A percentile compares a stretch with the other conserved stretches of the same genome.
Conservation (phyloP, 1,284 basidiomycete species). For the Xerocomus minutiporus region DNA sequence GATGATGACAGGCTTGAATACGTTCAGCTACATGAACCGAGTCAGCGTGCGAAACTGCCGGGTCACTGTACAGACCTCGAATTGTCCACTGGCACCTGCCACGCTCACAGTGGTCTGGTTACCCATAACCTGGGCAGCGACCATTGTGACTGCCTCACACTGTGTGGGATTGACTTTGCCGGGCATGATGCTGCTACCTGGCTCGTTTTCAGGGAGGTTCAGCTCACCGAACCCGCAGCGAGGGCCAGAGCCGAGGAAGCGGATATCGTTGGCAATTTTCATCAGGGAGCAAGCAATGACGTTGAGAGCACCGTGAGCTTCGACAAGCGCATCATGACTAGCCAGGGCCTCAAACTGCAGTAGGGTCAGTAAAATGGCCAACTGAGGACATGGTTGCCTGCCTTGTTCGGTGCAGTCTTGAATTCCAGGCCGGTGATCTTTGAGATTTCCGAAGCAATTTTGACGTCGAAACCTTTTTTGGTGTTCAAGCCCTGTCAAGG, state of each 20-base stretch:
- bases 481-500: conserved; percentile 86
- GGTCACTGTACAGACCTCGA: conserved; percentile 60
- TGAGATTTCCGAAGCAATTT: conserved; percentile 89
- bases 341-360: conserved; percentile 93
- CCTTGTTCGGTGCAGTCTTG: conserved; percentile 98
- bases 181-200: conserved; percentile 99
- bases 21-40: conserved; percentile 68
- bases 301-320: conserved; percentile 95
- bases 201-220: conserved; percentile 95
- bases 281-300: conserved; percentile 92
- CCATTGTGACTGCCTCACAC: conserved; percentile 98
- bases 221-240: conserved; percentile 97
- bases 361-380: conserved; percentile 2
- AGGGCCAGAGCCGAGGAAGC: conserved; percentile 96
- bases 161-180: conserved; percentile 99
- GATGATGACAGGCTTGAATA: conserved; percentile 99
- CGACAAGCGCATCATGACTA: conserved; percentile 94
- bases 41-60: conserved; percentile 7
- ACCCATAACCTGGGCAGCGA: conserved; percentile 97
- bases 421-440: conserved; percentile 90
- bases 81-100: conserved; percentile 93
- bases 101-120: conserved; percentile 94
- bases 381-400: conserved; percentile 26
- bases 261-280: conserved; percentile 99
- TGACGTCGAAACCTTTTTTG: conserved; percentile 93